Evolutionary conservation across 2,329 filamentous ascomycete species (phyloP), one percentile per base, ranked within the genome.

Genomic region (Rhynchosporium graminicola): DNA sequence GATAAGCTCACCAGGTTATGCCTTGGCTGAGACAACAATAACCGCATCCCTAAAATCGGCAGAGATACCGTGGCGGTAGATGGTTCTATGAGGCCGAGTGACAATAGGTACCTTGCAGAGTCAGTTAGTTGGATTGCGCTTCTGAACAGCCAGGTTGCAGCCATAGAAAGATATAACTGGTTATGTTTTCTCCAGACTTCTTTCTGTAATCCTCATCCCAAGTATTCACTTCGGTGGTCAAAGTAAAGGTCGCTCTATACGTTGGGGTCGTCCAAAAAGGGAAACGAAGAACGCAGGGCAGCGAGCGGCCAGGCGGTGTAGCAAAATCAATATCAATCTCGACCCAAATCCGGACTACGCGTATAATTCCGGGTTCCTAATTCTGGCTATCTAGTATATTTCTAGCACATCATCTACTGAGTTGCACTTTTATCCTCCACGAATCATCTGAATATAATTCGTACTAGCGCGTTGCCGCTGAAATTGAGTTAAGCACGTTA

Each of bases 401-500:
- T 54, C 51, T 20, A 54, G 51, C 51, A 40, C 51, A 40, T 54
- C 9, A 8, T 46, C 26, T 46, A n/a, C 43, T 46, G 43, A 4
- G 28, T 29, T 54, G 33, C 38, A 54, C 36, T 54, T 54, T 54
- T 20, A 29, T 3, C 9, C n/a, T 28, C 51, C 36, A n/a, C 51
- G 51, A 54, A 54, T 54, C n/a, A 54, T 42, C 20, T 33, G 20
- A 54, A 38, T 12, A 38, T 20, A 26, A 28, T 54, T 12, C 40
- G n/a, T 33, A 29, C 20, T 33, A 54, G 33, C 33, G 33, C 40
- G 54, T 28, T n/a, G 42, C 54, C 40, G 40, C 40, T 31, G 40
- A 50, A 20, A 60, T 58, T 50, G 15, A 47, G 51, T n/a, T 61
- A 55, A 62, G 20, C 56, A 62, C 58, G 60, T 63, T 65, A 63